Evolutionary conservation across 2,329 filamentous ascomycete species (phyloP), one percentile per base, ranked within the genome.

Genomic region (Claviceps maximensis): DNA sequence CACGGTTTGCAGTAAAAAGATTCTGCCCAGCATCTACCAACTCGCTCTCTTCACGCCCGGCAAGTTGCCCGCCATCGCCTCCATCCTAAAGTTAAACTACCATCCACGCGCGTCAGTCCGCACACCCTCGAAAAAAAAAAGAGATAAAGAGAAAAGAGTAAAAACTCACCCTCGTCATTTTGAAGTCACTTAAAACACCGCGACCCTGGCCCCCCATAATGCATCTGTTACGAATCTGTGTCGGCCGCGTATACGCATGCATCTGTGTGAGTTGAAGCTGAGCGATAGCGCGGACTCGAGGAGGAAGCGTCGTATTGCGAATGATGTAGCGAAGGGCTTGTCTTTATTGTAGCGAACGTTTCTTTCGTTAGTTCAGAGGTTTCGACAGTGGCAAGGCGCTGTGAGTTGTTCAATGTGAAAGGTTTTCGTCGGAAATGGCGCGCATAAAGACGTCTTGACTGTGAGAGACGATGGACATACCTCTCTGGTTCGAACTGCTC

Each of bases 11-110:
- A 17, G 2, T 9, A 17, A 45, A n/a, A 25, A 45, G 2, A 10
- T 9, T 3, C 12, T 9, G n/a, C 9, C 36, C 36, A 38, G n/a
- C 19, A 5, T 65, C 68, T 87, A 98, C 93, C 93, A 98, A 71
- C 87, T 94, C 49, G 93, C 93, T 76, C 95, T 95, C 78, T 84
- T 89, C 53, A 98, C 93, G 62, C 93, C 93, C 0, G 93, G 91
- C 51, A 98, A 67, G 56, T 88, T 82, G 50, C 93, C 93, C 33
- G 79, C 84, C 57, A 96, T 73, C 19, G 93, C 93, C 68, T 95
- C 84, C 71, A 93, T 75, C 67, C 93, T 82, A 74, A 98, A 98
- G 74, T 91, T 89, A 70, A 79, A 98, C 91, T 97, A 63, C 46
- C 21, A 52, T 29, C 31, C n/a, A 56, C 3, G 36, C 36, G 36